Evolutionary conservation across 2,329 filamentous ascomycete species (phyloP), one percentile per base, ranked within the genome.

Genomic region (Cladophialophora bantiana): DNA sequence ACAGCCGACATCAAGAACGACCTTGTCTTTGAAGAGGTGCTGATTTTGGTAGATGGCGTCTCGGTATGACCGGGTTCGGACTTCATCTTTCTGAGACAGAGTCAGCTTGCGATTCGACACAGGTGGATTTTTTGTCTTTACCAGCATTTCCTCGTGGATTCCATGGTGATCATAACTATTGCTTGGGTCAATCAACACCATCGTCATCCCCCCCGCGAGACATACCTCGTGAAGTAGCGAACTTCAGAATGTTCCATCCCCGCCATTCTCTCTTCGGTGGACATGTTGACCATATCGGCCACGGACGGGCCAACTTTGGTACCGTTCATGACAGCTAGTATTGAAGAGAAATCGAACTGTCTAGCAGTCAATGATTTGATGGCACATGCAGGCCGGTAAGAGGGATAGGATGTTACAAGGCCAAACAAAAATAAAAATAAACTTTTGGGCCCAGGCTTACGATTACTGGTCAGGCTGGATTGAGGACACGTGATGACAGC

Each of bases 161-260:
- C 94, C 94, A 86, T 98, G 94, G 83, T 98, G 95, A 80, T 98
- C 96, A 81, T 98, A 98, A 81, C 94, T 97, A 79, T 73, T 63
- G 63, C 26, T 52, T 18, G 9, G 45, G 72, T 74, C 65, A 75
- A 71, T 59, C 67, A 62, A 12, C 13, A 15, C 38, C 48, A 42
- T 36, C 34, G 31, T 53, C 65, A 64, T 45, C 45, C 9, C 36
- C 59, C 31, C 42, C 42, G 52, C 65, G 68, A 55, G 65, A 50
- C 78, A 72, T 82, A 96, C 94, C 93, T 97, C 84, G 97, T 98
- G 85, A 98, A 98, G 85, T 98, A 99, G 82, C 98, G 95, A 81
- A 96, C 93, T 85, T 99, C 95, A 71, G 94, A 95, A 83, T 97
- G 94, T 78, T 92, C 90, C 86, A 97, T 89, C 74, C 80, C 81